phyloP scores from a whole-genome alignment of 371 early-diverging fungal genomes.

The Aphelidium insulamus region DNA sequence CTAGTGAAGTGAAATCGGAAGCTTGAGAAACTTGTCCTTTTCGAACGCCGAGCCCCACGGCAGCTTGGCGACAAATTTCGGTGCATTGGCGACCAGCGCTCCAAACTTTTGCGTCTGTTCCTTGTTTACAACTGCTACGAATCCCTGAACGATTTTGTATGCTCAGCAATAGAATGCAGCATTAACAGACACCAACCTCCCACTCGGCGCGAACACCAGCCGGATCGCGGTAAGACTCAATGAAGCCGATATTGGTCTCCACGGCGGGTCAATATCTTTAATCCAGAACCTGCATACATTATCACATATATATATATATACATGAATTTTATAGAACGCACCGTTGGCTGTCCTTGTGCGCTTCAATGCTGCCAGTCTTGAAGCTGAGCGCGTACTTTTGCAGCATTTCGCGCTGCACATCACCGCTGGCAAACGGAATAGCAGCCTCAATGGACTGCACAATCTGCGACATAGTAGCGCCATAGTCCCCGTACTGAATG shows the following conservation, averaged over 20 bases:
- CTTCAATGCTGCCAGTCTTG: conserved; percentile 26
- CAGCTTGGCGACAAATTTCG: conserved; percentile 19
- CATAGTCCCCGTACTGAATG: conserved; percentile 24
- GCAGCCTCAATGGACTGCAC: conserved; percentile 19
- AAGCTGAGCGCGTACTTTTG: conserved; percentile 22
- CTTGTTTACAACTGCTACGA: conserved; percentile 37
- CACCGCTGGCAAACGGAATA: conserved; percentile 21
- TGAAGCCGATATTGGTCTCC: conserved; percentile 25
- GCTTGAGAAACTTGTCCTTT: conserved; percentile 27
- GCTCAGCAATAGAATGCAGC: too few species aligned
- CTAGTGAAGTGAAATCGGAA: conserved; percentile 37
- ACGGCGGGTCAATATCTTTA: conserved; percentile 29
- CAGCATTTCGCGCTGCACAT: conserved; percentile 24
- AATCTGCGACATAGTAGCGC: conserved; percentile 13
- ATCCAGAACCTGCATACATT: too few species aligned
- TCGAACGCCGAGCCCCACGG: conserved; percentile 33
- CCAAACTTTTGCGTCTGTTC: conserved; percentile 29
- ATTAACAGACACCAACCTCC: too few species aligned
- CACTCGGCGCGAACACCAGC: conserved; percentile 39
- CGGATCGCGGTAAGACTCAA: conserved; percentile 34
- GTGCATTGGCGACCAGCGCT: conserved; percentile 21
- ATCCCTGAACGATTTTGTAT: too few species aligned
- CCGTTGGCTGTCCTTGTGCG: conserved; percentile 26
- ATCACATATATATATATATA: too few species aligned
- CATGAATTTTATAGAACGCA: too few species aligned